Conservation (phyloP, 1,284 basidiomycete species). For the Ganoderma meredithae region DNA sequence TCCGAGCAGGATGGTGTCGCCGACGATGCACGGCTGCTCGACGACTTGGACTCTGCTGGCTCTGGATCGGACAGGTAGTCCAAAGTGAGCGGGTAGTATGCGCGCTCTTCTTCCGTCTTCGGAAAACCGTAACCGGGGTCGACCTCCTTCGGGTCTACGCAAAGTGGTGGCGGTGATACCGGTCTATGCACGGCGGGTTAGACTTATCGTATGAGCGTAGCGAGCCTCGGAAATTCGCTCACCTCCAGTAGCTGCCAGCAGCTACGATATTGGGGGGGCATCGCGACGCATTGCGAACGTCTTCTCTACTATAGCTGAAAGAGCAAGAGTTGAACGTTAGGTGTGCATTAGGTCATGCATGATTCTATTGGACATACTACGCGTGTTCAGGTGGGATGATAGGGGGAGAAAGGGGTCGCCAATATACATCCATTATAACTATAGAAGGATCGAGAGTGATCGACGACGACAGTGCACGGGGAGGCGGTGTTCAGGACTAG, state of each 20-base stretch:
- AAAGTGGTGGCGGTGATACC: not conserved
- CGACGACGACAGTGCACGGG: not conserved
- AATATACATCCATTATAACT: not conserved
- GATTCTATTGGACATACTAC: not conserved
- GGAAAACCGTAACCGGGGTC: constrained; percentile 2
- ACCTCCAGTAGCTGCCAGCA: not conserved
- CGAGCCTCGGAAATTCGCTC: not conserved
- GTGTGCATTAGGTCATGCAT: not conserved
- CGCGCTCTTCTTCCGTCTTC: constrained; percentile 1
- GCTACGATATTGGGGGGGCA: not conserved
- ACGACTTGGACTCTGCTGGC: not conserved
- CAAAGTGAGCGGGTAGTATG: not conserved
- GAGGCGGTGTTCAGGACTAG: not conserved
- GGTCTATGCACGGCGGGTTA: not conserved
- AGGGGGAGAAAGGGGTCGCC: not conserved
- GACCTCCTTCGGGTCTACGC: constrained; percentile 1
- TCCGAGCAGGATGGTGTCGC: not conserved
- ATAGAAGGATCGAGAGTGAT: not conserved
- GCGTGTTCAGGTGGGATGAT: not conserved
- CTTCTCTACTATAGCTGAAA: not conserved
- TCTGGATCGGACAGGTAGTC: not conserved
- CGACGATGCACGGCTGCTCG: not conserved
- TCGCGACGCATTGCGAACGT: not conserved
- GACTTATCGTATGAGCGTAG: not conserved
- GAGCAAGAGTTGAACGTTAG: not conserved